Evolutionary conservation across 345 rosid species (phyloP), one percentile per base, ranked within the genome.

Genomic region (Pistacia vera): DNA sequence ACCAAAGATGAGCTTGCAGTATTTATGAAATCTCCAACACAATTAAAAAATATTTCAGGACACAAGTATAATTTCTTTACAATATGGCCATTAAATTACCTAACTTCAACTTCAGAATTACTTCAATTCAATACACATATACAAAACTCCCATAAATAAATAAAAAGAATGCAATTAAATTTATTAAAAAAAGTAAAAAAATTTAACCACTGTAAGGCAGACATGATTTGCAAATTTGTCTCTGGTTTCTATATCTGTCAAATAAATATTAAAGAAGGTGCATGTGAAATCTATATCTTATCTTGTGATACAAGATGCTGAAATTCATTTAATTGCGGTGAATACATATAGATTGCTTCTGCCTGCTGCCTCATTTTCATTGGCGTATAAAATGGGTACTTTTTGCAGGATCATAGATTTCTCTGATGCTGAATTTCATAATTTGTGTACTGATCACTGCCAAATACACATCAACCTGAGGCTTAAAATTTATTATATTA

Each of bases 1-100:
- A 58, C 18, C 57, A 38, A 25, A 59, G 22, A n/a, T 76, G 74
- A 76, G 74, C 63, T 70, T 76, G 73, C 61, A 68, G 11, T 22
- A 46, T 28, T 60, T 68, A 59, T 59, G 73, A 72, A 59, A 46
- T 46, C 54, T 59, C 66, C 41, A 66, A 11, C 56, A 72, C 41
- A 25, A 48, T 22, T 59, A 72, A 16, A 44, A 22, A 17, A 41
- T 41, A 41, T 41, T 5, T 7, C 46, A 5, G 9, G 11, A 68
- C 13, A 58, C 61, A 48, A 7, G 46, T 41, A 5, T 41, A 7
- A 41, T 41, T 41, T 41, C 46, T 41, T 5, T 41, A 1, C 0
- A 7, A 41, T 41, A 8, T 9, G 28, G 28, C n/a, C 69, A 7
- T 38, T 44, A 20, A 41, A 65, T 22, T 38, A 20, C 69, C 22